These are phyloP conservation scores for Trichoderma gracile DNA, from an alignment of 2,329 filamentous ascomycete species.

Conservation along the genomic window DNA sequence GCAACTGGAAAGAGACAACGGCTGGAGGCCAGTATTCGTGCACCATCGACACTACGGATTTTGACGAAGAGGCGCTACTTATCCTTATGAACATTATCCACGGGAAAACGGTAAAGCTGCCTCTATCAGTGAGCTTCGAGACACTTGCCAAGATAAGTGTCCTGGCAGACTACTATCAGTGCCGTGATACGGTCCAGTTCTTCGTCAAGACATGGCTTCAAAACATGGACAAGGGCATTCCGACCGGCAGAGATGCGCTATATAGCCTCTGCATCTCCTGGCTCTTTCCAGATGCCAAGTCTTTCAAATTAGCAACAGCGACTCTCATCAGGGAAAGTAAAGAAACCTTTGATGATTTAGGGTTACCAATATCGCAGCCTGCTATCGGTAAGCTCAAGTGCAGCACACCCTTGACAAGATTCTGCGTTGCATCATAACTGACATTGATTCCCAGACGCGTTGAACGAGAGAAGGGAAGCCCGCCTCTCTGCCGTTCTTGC, in stretches of 20 bases:
- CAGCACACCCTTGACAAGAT: too few species aligned
- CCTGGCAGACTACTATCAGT: conserved; percentile 47
- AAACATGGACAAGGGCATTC: rapidly evolving
- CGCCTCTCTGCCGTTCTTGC: background rate
- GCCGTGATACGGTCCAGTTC: conserved; percentile 44
- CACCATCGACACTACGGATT: conserved; percentile 19
- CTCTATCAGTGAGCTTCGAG: conserved; percentile 41
- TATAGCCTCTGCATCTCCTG: background rate
- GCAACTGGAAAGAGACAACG: conserved; percentile 2
- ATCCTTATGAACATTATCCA: conserved; percentile 49
- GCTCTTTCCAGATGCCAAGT: background rate
- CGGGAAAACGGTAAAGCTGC: conserved; percentile 42
- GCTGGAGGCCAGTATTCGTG: background rate
- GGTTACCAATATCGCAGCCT: background rate
- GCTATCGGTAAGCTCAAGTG: background rate
- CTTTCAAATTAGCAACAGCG: background rate
- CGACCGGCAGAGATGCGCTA: background rate
- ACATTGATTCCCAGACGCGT: background rate
- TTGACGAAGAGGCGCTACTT: conserved; percentile 43
- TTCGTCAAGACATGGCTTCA: conserved; percentile 32
- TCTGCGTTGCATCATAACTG: background rate
- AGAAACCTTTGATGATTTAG: background rate
- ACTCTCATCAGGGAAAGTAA: background rate
- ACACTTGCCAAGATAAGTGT: conserved; percentile 47
- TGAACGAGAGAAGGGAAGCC: background rate